Base-by-base conservation (phyloP, 75 land plant genomes). In the Pseudotsuga menziesii region DNA sequence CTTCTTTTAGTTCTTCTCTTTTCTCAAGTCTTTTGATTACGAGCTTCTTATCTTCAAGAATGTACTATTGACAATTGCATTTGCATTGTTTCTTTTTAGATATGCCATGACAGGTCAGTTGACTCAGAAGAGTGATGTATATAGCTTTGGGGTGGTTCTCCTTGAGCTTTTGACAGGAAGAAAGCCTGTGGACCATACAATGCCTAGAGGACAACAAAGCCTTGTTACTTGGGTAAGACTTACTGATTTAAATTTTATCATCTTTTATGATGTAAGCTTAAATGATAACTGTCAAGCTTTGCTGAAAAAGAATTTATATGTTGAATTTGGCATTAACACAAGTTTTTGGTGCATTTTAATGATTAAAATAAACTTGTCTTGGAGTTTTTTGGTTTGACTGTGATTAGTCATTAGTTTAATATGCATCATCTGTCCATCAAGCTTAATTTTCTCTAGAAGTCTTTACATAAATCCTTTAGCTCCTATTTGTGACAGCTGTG, bases 21-120 rank as follows among this genome's bases (percentile, higher is more conserved):
- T 9, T 48, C 12, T 48, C 1, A 9, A 44, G 11, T 48, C 12
- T 48, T 48, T 48, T 48, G 54, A 39, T 3, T 29, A 22, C 11
- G 32, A 67, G 17, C 6, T 67, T 67, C 20, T 15, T 35, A 20
- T 67, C 2, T 39, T 39, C 69, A 64, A 64, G 69, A 36, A 29
- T 41, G 72, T 39, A 36, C n/a, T 69, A 20, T 41, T 69, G 72
- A 69, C 25, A 41, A 69, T 69, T 69, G 39, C 4, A 69, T 69
- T 39, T 69, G 8, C 52, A 41, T 69, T 48, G 54, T 48, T 48
- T 14, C n/a, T n/a, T 80, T 73, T 56, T 81, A 91, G 93, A 78
- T 91, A 91, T 86, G 93, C 93, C 9, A 91, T 91, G 93, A 91
- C 93, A 60, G 93, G 93, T 16, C 92, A 91, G 76, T 75, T 90